These are phyloP conservation scores for Scenedesmus sp. DNA, from an alignment of 163 green algal species.

Conservation along the genomic window DNA sequence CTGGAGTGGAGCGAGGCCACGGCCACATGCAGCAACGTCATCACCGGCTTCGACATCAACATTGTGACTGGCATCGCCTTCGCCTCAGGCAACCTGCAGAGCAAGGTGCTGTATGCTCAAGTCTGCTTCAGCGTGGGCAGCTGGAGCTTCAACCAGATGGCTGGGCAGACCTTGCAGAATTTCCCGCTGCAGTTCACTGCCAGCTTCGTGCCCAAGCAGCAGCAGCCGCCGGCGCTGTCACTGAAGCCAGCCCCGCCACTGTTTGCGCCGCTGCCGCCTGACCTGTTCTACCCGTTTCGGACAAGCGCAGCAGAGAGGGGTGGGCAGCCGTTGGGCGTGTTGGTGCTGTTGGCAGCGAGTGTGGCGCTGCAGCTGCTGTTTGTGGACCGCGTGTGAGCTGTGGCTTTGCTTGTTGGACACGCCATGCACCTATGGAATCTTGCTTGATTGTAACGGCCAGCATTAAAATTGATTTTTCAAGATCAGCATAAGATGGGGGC, in stretches of 20 bases:
- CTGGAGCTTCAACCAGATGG: slow-evolving; percentile 55
- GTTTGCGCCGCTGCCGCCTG: slow-evolving; percentile 52
- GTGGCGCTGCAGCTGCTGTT: slow-evolving; percentile 10
- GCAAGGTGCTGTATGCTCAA: slow-evolving; percentile 67
- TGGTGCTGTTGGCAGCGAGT: not conserved
- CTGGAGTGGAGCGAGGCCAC: slow-evolving; percentile 37
- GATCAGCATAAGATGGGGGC: too few relatives aligned
- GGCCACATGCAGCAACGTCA: slow-evolving; percentile 56
- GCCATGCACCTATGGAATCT: too few relatives aligned
- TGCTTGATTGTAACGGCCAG: too few relatives aligned
- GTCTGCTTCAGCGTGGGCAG: slow-evolving; percentile 60
- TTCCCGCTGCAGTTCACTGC: slow-evolving; percentile 61
- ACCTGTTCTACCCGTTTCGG: slow-evolving; percentile 74
- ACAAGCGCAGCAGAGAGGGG: slow-evolving; percentile 7
- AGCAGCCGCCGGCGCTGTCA: slow-evolving; percentile 27
- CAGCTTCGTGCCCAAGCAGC: slow-evolving; percentile 53
- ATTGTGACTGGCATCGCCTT: slow-evolving; percentile 64
- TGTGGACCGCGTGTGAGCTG: not conserved
- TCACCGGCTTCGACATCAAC: slow-evolving; percentile 61
- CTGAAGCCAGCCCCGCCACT: slow-evolving; percentile 65
- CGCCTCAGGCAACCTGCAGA: slow-evolving; percentile 62
- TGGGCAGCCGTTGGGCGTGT: not conserved
- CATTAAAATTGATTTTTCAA: too few relatives aligned
- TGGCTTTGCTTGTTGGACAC: too few relatives aligned
- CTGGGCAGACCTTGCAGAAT: not conserved